A percentile compares a stretch with the other conserved stretches of the same genome.
Conservation (phyloP, 768 basidiomycete genomes). For the Macrolepiota fuliginosa region DNA sequence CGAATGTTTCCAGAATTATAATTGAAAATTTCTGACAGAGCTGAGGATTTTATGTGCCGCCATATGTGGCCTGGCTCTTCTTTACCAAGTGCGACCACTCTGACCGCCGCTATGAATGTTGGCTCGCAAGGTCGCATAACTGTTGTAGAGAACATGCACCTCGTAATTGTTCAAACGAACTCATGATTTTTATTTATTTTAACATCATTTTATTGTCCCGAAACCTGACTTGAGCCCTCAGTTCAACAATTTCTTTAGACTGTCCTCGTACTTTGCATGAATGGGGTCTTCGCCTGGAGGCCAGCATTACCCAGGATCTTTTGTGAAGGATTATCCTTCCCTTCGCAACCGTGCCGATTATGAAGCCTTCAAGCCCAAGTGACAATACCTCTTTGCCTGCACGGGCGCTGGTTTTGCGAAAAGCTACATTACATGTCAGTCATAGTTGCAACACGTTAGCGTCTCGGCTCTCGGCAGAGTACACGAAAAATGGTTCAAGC, state of each 20-base stretch:
- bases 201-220: no score
- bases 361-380: constrained; percentile 74
- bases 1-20: background rate
- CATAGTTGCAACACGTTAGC: no score
- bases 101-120: constrained; percentile 68
- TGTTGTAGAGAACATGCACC: constrained; percentile 82
- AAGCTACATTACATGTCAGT: constrained; percentile 81
- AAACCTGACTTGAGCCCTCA: background rate
- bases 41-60: constrained; percentile 82
- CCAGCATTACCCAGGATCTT: constrained; percentile 58
- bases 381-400: constrained; percentile 83
- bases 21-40: constrained; percentile 30
- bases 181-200: no score
- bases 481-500: no score
- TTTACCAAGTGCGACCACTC: constrained; percentile 81
- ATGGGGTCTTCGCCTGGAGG: constrained; percentile 79
- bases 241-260: constrained; percentile 34
- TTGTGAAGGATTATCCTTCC: constrained; percentile 58
- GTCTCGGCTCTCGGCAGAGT: no score
- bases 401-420: constrained; percentile 80
- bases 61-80: constrained; percentile 92
- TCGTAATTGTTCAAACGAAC: constrained; percentile 40
- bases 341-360: constrained; percentile 55
- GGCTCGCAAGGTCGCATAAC: constrained; percentile 76
- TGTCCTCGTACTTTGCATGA: constrained; percentile 93